Percentiles rank a stretch among this genome's conserved stretches.
phyloP scores from a whole-genome alignment of 345 rosid genomes.

The Bruguiera sexangula region DNA sequence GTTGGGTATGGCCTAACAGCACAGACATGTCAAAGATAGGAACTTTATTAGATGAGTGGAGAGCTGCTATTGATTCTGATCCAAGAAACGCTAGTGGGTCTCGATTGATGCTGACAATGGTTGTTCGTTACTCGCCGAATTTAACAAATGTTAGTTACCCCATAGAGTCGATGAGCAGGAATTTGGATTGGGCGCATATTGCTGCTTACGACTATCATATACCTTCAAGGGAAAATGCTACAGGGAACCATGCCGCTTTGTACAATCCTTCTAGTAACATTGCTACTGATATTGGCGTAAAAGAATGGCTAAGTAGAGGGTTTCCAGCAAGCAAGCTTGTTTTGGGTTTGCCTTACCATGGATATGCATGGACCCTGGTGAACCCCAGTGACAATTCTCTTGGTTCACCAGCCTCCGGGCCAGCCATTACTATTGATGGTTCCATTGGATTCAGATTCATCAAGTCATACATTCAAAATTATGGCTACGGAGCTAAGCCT shows the following conservation, averaged over 20 bases:
- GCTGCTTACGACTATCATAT: conserved; percentile 26
- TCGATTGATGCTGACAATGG: conserved; percentile 19
- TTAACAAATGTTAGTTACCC: conserved; percentile 16
- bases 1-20: conserved; percentile 30
- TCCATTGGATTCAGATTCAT: conserved; percentile 21
- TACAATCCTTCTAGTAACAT: conserved; percentile 17
- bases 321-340: conserved; percentile 25
- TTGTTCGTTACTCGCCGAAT: conserved; percentile 7
- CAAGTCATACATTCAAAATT: conserved; percentile 8
- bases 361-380: conserved; percentile 30
- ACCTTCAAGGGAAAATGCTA: conserved; percentile 28
- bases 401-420: conserved; percentile 15
- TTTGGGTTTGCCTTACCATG: conserved; percentile 34
- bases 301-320: conserved; percentile 26
- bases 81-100: background rate
- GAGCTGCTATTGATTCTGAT: conserved; percentile 20
- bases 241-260: conserved; percentile 33
- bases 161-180: conserved; percentile 20
- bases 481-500: conserved; percentile 19
- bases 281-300: conserved; percentile 28
- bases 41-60: conserved; percentile 26
- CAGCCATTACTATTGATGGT: conserved; percentile 19
- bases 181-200: conserved; percentile 31
- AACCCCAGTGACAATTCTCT: conserved; percentile 13
- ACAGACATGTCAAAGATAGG: conserved; percentile 23